Evolutionary conservation across 192 early-diverging fungal species (phyloP), one percentile per base, ranked within the genome.

Genomic region (Gryganskiella cystojenkinii): DNA sequence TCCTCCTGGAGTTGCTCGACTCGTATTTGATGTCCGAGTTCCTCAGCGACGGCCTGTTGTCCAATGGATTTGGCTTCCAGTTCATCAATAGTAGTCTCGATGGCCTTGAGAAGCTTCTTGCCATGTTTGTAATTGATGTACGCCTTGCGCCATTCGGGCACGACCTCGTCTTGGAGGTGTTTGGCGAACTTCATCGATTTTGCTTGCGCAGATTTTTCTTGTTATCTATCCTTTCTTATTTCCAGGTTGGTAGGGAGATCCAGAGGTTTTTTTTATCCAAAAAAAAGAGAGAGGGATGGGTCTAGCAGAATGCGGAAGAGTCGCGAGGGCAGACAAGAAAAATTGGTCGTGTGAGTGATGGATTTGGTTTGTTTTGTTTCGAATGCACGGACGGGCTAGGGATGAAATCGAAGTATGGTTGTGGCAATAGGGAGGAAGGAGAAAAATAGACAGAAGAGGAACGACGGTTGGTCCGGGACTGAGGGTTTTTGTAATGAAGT

Each of bases 51-150:
- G 13, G 37, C 37, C 7, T 13, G 7, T 40, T 40, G 37, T 9
- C 7, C 37, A 9, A 40, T 13, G 13, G 37, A 5, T 13, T 24
- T n/a, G 28, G 34, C 20, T 0, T 63, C 53, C 14, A 28, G 37
- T 2, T 42, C 14, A 2, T 50, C 33, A 22, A 78, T 19, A 11
- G 74, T 66, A 27, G 28, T 28, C 33, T 80, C 76, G n/a, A 85
- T 81, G 7, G 67, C 79, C 64, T 89, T 88, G 40, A 90, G 79
- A 55, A 72, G 55, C 61, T 84, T 86, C 64, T 91, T 91, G 34
- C 90, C 74, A 0, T 84, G 84, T 57, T 82, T 81, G 69, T 93
- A 93, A 66, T 91, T 85, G 33, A 90, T 75, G 20, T 80, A 80
- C 9, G 69, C 70, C 37, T 71, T 80, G 44, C 79, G 68, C 79